Evolutionary conservation across 2,329 filamentous ascomycete species (phyloP), one percentile per base, ranked within the genome.

Genomic region (Alternaria sp.): DNA sequence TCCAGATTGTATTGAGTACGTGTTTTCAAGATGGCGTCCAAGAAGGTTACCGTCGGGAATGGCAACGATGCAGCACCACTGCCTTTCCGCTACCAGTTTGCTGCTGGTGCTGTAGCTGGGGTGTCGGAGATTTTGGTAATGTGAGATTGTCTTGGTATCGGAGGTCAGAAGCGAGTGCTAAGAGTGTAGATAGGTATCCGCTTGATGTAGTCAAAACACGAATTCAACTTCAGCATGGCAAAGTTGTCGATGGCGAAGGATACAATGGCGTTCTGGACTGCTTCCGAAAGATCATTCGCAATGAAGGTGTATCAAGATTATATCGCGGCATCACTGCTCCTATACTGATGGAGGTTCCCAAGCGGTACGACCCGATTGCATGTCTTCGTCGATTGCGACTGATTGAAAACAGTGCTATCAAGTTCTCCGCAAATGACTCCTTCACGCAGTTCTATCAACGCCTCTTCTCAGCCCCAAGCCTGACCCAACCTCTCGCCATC

Each of bases 141-240:
- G 72, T 75, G 64, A 71, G 65, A 51, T 26, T 33, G 46, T n/a
- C 49, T 49, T 50, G 26, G 37, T 15, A 26, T 18, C 7, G n/a
- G 14, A n/a, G 9, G n/a, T 41, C n/a, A 11, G 37, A 49, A 58
- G 21, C 10, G 21, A 41, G 14, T 46, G 50, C 72, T 76, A 68
- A 76, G 66, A 67, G 23, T 58, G 69, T 69, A 73, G 69, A 60
- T 67, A 76, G 74, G 74, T 76, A 77, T 57, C 74, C 74, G 6
- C 71, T 77, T 53, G 74, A 77, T 61, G 73, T 77, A 14, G 74
- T 77, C 5, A 77, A 77, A 55, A 77, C 74, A 14, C 61, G 72
- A 11, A 77, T 77, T 41, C 74, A 77, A 53, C 57, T 77, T 9
- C 74, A 77, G 54, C 72, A 74, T 63, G 74, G 74, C 25, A 66